phyloP scores from a whole-genome alignment of 1,139 yeast species.

The Yamadazyma atmosphaerica region DNA sequence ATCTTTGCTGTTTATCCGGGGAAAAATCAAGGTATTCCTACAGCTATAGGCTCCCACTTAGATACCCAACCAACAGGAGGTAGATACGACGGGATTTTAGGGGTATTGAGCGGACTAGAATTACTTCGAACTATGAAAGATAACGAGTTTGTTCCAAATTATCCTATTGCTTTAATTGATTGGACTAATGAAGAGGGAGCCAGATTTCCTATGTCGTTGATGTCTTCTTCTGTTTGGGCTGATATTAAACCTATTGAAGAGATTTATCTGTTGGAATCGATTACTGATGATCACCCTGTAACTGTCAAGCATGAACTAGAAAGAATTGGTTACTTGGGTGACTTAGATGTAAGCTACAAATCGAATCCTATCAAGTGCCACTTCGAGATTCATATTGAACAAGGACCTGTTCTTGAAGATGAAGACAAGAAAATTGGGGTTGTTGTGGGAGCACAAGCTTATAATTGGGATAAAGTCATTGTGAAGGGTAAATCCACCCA shows the following conservation, averaged over 20 bases:
- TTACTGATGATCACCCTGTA: constrained; percentile 52
- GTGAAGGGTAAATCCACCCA: constrained; percentile 66
- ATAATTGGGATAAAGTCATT: constrained; percentile 56
- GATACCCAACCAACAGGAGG: constrained; percentile 86
- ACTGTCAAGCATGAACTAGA: constrained; percentile 55
- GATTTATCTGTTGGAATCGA: constrained; percentile 51
- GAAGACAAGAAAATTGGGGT: constrained; percentile 58
- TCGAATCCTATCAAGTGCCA: constrained; percentile 64
- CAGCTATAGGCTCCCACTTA: constrained; percentile 71
- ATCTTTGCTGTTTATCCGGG: constrained; percentile 69
- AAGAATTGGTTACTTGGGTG: constrained; percentile 64
- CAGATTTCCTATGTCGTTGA: constrained; percentile 64
- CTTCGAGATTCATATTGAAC: constrained; percentile 75
- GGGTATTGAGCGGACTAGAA: constrained; percentile 68
- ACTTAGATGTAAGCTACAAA: constrained; percentile 44
- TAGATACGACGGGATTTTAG: constrained; percentile 69
- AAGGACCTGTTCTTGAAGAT: constrained; percentile 68
- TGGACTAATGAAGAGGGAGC: constrained; percentile 87
- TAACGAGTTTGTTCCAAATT: constrained; percentile 55
- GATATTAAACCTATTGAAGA: constrained; percentile 47
- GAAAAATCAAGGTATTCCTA: constrained; percentile 49
- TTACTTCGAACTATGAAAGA: constrained; percentile 65
- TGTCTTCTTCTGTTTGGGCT: constrained; percentile 71
- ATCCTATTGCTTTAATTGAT: constrained; percentile 62
- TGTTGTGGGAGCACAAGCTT: constrained; percentile 68